Percentiles rank a stretch among this genome's conserved stretches.
Conservation (phyloP, 2,329 filamentous ascomycete genomes). For the Ceratocystis albifundus region DNA sequence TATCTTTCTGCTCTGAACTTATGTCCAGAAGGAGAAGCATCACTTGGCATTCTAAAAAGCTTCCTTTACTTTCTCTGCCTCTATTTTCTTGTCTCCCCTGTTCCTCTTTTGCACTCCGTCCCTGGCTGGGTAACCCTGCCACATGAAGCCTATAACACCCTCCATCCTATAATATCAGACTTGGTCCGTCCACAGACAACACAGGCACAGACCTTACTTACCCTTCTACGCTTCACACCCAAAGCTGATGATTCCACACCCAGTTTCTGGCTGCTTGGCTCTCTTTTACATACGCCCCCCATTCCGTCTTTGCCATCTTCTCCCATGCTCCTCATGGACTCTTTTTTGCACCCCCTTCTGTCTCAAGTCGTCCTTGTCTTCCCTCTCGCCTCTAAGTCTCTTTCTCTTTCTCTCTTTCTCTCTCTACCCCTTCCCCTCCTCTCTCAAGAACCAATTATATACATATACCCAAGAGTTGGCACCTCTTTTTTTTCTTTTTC, state of each 20-base stretch:
- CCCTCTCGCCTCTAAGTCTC: constrained; percentile 27
- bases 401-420: constrained; percentile 5
- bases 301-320: not conserved
- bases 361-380: constrained; percentile 32
- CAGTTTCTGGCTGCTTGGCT: not conserved
- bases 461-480: constrained; percentile 42
- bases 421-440: constrained; percentile 1
- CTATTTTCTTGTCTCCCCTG: constrained; percentile 8
- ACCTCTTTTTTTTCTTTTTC: constrained; percentile 39
- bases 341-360: constrained; percentile 27
- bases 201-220: constrained; percentile 5
- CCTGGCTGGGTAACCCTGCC: constrained; percentile 1
- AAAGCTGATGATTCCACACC: not conserved
- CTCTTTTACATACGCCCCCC: not conserved
- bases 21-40: not conserved
- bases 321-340: constrained; percentile 36
- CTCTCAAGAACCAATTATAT: constrained; percentile 29
- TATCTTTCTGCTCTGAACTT: not conserved
- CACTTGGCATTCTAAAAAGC: constrained; percentile 9
- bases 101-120: not conserved
- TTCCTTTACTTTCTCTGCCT: constrained; percentile 8
- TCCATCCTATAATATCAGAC: constrained; percentile 2
- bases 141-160: not conserved
- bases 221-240: not conserved
- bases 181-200: constrained; percentile 6